These are phyloP conservation scores for Russula compacta DNA, from an alignment of 768 basidiomycete species.

Conservation along the genomic window DNA sequence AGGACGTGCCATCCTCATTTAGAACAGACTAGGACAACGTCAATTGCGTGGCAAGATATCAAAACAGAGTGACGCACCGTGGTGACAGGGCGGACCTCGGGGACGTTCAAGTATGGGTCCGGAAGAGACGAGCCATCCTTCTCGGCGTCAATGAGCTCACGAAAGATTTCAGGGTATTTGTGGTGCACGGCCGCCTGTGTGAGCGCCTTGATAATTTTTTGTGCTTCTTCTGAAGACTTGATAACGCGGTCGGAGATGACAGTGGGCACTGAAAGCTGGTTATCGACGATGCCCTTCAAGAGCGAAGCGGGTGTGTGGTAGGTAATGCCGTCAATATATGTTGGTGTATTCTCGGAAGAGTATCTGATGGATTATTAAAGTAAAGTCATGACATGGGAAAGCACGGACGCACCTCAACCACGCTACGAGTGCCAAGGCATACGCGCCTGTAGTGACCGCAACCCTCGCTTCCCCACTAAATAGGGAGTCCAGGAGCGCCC, in stretches of 20 bases:
- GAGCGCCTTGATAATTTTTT: slow-evolving; percentile 44
- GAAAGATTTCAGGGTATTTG: slow-evolving; percentile 40
- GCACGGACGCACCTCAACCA: slow-evolving; percentile 39
- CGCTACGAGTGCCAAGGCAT: slow-evolving; percentile 57
- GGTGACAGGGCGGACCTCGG: slow-evolving; percentile 48
- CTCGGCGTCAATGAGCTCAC: slow-evolving; percentile 49
- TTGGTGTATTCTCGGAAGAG: slow-evolving; percentile 26
- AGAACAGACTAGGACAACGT: background rate
- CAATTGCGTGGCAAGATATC: background rate
- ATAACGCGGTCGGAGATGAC: slow-evolving; percentile 54
- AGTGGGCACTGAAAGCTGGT: slow-evolving; percentile 39
- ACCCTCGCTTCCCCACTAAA: slow-evolving; percentile 40
- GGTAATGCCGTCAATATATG: slow-evolving; percentile 11
- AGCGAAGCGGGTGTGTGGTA: slow-evolving; percentile 22
- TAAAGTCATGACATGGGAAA: background rate
- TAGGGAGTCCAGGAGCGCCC: slow-evolving; percentile 50
- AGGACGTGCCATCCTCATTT: slow-evolving; percentile 20
- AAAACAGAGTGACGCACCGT: slow-evolving; percentile 25
- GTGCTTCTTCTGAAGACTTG: slow-evolving; percentile 45
- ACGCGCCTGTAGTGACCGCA: slow-evolving; percentile 48
- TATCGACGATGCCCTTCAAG: slow-evolving; percentile 32
- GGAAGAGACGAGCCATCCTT: slow-evolving; percentile 31
- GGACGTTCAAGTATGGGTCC: slow-evolving; percentile 43
- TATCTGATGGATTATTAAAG: slow-evolving; percentile 29
- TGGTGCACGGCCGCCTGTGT: slow-evolving; percentile 53